Percentiles rank a stretch among this genome's conserved stretches.
Evolutionary conservation across 2,329 filamentous ascomycete species (phyloP).

Genomic region (Fusarium anthophilum): DNA sequence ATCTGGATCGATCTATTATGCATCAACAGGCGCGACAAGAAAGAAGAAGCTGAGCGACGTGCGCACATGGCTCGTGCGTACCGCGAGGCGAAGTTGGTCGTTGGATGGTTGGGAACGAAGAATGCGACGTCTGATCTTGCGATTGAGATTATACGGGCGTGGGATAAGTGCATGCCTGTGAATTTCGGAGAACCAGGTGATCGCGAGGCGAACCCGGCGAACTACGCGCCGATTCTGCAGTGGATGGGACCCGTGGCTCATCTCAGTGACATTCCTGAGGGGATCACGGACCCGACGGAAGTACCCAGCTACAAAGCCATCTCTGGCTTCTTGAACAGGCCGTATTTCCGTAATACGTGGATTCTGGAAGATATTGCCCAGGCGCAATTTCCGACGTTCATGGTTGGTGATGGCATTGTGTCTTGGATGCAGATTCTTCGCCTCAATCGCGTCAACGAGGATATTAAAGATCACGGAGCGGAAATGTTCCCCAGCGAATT

Average conservation of each 20-base stretch:
- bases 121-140: conserved; percentile 36
- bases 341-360: conserved; percentile 38
- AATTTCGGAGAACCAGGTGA: conserved; percentile 36
- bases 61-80: conserved; percentile 35
- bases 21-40: conserved; percentile 27
- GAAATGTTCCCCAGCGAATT: conserved; percentile 36
- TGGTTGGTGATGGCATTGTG: conserved; percentile 36
- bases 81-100: conserved; percentile 32
- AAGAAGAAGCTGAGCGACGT: conserved; percentile 29
- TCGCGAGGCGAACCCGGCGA: conserved; percentile 29
- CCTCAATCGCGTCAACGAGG: conserved; percentile 38
- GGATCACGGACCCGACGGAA: conserved; percentile 32
- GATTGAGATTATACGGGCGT: conserved; percentile 34
- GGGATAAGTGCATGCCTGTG: conserved; percentile 37
- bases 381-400: conserved; percentile 34
- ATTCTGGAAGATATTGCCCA: conserved; percentile 38
- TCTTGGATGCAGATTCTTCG: conserved; percentile 40
- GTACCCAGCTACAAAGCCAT: conserved; percentile 38
- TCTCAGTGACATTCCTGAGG: conserved; percentile 36
- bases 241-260: conserved; percentile 40
- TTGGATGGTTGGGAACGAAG: conserved; percentile 34
- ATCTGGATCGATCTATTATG: conserved; percentile 38
- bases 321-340: conserved; percentile 31
- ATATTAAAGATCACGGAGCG: conserved; percentile 36
- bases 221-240: conserved; percentile 35